These are phyloP conservation scores for Patellaria atrata DNA, from an alignment of 495 filamentous ascomycete species.

Conservation along the genomic window DNA sequence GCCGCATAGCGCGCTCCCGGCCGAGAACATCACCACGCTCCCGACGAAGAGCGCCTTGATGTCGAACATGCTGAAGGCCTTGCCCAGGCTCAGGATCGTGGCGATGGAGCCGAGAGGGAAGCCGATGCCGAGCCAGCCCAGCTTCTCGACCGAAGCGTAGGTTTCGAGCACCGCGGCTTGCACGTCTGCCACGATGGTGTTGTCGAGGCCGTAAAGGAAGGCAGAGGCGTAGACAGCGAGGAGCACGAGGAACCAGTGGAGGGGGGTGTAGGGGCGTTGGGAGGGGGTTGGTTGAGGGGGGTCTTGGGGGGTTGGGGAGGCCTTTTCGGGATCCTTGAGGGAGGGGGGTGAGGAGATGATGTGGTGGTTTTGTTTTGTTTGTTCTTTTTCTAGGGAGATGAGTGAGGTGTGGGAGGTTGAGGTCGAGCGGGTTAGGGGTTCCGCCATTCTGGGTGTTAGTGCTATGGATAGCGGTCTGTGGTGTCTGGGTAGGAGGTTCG, in stretches of 20 bases:
- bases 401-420: no score
- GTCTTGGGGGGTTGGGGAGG: no score
- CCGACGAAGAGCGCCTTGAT: constrained; percentile 18
- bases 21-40: constrained; percentile 16
- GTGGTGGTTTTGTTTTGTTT: no score
- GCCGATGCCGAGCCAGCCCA: constrained; percentile 20
- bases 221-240: constrained; percentile 16
- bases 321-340: no score
- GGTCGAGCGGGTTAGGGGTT: no score
- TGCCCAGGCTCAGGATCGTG: constrained; percentile 16
- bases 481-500: no score
- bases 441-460: no score
- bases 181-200: constrained; percentile 30
- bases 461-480: no score
- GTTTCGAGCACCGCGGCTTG: constrained; percentile 21
- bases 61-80: constrained; percentile 17
- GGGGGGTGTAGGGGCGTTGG: constrained; percentile 3
- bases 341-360: no score
- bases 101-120: constrained; percentile 20
- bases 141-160: constrained; percentile 21
- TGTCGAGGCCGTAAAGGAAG: constrained; percentile 29
- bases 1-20: constrained; percentile 21
- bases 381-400: no score
- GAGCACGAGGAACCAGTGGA: constrained; percentile 19
- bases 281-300: no score